phyloP scores from a whole-genome alignment of 768 basidiomycete genomes.

The Tricholoma sp. region DNA sequence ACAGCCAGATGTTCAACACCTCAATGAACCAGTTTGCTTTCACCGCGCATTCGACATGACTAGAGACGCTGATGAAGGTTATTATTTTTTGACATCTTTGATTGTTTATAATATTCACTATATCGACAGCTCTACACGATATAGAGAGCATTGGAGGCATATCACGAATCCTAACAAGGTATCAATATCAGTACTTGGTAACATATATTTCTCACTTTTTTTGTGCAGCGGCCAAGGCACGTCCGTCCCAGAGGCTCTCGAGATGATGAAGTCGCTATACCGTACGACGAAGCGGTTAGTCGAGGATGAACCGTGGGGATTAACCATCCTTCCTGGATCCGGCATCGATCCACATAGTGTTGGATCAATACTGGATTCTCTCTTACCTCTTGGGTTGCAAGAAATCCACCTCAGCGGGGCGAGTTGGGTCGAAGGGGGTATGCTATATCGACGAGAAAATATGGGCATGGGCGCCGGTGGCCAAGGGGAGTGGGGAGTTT shows the following conservation, averaged over 20 bases:
- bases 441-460: slow-evolving; percentile 44
- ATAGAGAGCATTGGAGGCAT: slow-evolving; percentile 57
- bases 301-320: slow-evolving; percentile 33
- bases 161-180: slow-evolving; percentile 80
- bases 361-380: slow-evolving; percentile 38
- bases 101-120: neutral
- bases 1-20: neutral
- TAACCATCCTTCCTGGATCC: slow-evolving; percentile 67
- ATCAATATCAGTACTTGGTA: slow-evolving; percentile 3
- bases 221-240: slow-evolving; percentile 47
- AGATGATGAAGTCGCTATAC: slow-evolving; percentile 36
- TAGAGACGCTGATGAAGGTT: slow-evolving; percentile 48
- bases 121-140: slow-evolving; percentile 35
- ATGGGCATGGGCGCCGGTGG: slow-evolving; percentile 66
- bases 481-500: slow-evolving; percentile 59
- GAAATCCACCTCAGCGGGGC: slow-evolving; percentile 80
- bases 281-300: slow-evolving; percentile 28
- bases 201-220: neutral
- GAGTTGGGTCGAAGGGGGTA: slow-evolving; percentile 50
- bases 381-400: slow-evolving; percentile 51
- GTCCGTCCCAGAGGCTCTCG: slow-evolving; percentile 37
- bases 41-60: slow-evolving; percentile 80
- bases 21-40: slow-evolving; percentile 55
- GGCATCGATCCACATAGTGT: slow-evolving; percentile 62
- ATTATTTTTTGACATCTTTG: slow-evolving; percentile 3